Evolutionary conservation across 345 rosid genomes (phyloP).

Genomic region (Camelina sativa): DNA sequence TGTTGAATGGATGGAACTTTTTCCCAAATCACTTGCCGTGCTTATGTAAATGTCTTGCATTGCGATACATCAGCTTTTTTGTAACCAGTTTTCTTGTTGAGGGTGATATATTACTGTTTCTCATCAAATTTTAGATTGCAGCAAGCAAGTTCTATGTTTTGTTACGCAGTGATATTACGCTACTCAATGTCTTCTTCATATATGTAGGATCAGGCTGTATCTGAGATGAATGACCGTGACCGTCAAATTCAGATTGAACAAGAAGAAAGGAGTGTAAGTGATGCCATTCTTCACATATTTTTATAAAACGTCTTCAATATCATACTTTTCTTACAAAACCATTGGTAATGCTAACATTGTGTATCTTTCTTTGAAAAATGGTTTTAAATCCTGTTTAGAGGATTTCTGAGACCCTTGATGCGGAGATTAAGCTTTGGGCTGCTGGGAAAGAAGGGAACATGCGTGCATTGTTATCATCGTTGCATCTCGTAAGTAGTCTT

Average conservation of each 20-base stretch:
- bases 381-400: constrained; percentile 45
- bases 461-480: constrained; percentile 78
- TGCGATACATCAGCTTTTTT: no score
- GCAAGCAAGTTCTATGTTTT: no score
- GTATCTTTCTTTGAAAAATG: neutral
- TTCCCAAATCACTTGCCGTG: no score
- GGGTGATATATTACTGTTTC: no score
- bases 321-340: neutral
- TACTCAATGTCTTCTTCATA: neutral
- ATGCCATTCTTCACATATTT: neutral
- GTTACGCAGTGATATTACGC: no score
- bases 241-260: constrained; percentile 66
- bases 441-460: constrained; percentile 56
- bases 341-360: neutral
- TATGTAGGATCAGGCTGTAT: constrained; percentile 67
- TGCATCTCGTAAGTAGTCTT: constrained; percentile 59
- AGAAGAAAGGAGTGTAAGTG: constrained; percentile 75
- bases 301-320: neutral
- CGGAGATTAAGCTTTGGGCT: constrained; percentile 50
- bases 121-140: no score
- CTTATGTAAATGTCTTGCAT: no score
- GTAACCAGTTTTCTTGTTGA: no score
- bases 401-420: constrained; percentile 54
- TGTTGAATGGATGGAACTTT: neutral
- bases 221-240: constrained; percentile 75